These are phyloP conservation scores for Cyberlindnera samutprakarnensis DNA, from an alignment of 805 yeast genomes.

Conservation along the genomic window DNA sequence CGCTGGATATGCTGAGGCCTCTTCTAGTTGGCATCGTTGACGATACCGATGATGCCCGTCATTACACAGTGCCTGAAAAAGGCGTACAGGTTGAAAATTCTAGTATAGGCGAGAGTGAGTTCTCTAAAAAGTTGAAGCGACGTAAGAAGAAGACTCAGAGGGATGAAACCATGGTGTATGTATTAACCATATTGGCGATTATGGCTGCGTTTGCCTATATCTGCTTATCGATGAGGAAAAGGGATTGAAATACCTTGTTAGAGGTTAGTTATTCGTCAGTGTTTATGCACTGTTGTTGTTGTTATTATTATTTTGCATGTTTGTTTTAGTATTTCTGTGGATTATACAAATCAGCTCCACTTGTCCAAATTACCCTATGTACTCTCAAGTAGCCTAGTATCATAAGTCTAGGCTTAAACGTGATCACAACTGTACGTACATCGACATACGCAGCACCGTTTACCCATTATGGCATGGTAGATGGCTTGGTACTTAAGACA, in stretches of 20 bases:
- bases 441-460: no score
- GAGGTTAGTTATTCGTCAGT: no score
- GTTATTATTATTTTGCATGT: no score
- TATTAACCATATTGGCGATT: conserved; percentile 13
- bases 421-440: no score
- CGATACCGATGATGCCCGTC: conserved; percentile 6
- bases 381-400: no score
- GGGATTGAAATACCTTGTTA: conserved; percentile 6
- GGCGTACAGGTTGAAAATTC: conserved; percentile 11
- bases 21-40: conserved; percentile 74
- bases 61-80: background rate
- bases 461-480: no score
- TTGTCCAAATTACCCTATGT: no score
- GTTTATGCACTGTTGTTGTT: no score
- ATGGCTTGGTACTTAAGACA: no score
- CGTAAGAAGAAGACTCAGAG: conserved; percentile 4
- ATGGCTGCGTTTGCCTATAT: conserved; percentile 13
- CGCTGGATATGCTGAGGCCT: conserved; percentile 63
- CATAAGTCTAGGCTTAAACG: no score
- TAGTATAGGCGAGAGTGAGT: conserved; percentile 21
- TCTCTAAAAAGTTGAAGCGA: conserved; percentile 6
- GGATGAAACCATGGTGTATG: conserved; percentile 6
- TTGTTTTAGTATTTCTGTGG: no score
- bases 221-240: conserved; percentile 10
- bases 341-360: no score